Evolutionary conservation across 106 monocot species (phyloP).

Genomic region (Dioscorea alata): DNA sequence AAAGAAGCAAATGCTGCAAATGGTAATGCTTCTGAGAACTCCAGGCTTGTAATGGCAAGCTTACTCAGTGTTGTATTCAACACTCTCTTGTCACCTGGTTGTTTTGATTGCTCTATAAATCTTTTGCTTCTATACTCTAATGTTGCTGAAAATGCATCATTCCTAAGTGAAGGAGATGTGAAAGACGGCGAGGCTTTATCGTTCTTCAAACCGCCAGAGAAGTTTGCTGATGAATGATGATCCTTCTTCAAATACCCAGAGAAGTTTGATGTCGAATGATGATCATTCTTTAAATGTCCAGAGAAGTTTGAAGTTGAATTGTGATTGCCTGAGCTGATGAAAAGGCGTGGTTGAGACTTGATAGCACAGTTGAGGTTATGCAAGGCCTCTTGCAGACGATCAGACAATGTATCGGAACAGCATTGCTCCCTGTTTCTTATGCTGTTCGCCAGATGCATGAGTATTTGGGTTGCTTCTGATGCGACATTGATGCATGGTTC

Average conservation of each 20-base stretch:
- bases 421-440: slow-evolving; percentile 43
- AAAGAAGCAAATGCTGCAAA: slow-evolving; percentile 70
- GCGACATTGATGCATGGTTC: slow-evolving; percentile 61
- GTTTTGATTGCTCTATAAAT: background rate
- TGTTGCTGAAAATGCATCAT: slow-evolving; percentile 19
- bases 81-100: slow-evolving; percentile 10
- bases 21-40: slow-evolving; percentile 72
- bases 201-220: slow-evolving; percentile 1
- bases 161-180: slow-evolving; percentile 26
- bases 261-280: too few species aligned
- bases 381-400: slow-evolving; percentile 42
- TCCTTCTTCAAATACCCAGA: too few species aligned
- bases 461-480: slow-evolving; percentile 49
- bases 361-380: slow-evolving; percentile 47
- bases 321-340: slow-evolving; percentile 38
- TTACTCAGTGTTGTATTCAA: slow-evolving; percentile 54
- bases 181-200: slow-evolving; percentile 10
- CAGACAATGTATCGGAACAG: slow-evolving; percentile 36
- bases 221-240: background rate
- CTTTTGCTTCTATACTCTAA: slow-evolving; percentile 21
- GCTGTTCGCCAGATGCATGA: slow-evolving; percentile 48
- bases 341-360: slow-evolving; percentile 62
- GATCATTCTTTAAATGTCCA: too few species aligned
- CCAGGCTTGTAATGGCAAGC: slow-evolving; percentile 61
- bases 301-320: background rate